phyloP scores from a whole-genome alignment of 176 grass and related monocot species.

The Juncus effusus region DNA sequence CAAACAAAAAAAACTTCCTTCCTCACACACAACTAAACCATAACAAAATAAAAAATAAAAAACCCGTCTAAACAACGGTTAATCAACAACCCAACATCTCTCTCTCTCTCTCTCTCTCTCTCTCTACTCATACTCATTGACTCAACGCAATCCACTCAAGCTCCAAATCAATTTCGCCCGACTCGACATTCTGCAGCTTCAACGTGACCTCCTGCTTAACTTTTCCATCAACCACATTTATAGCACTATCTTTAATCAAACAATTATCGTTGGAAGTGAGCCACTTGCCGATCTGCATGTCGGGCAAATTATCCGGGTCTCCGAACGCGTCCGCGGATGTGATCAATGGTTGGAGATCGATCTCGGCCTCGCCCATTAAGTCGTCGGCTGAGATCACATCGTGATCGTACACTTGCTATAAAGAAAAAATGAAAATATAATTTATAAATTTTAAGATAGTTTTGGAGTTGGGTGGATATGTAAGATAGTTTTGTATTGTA shows the following conservation, averaged over 20 bases:
- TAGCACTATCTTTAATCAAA: conserved; percentile 43
- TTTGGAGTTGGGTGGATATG: too few species aligned
- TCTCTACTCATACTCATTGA: conserved; percentile 12
- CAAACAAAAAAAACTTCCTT: too few species aligned
- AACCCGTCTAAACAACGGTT: background rate
- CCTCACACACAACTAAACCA: background rate
- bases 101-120: background rate
- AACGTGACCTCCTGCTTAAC: conserved; percentile 54
- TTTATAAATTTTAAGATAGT: background rate
- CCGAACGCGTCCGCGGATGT: conserved; percentile 50
- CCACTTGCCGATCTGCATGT: conserved; percentile 79
- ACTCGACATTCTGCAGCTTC: conserved; percentile 65
- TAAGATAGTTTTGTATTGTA: too few species aligned
- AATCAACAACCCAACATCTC: background rate
- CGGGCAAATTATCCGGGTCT: conserved; percentile 34
- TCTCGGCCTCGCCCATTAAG: conserved; percentile 67
- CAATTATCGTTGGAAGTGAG: conserved; percentile 57
- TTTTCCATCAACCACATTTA: conserved; percentile 49
- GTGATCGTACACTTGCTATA: conserved; percentile 69
- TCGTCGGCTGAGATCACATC: conserved; percentile 62
- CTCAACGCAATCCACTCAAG: conserved; percentile 70
- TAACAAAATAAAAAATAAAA: conserved; percentile 4
- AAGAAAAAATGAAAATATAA: background rate
- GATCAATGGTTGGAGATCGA: conserved; percentile 70
- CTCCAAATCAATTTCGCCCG: conserved; percentile 51